Evolutionary conservation across 148 eudicot genomes (phyloP), one percentile per base, ranked within the genome.

Genomic region (Fallopia convolvulus): DNA sequence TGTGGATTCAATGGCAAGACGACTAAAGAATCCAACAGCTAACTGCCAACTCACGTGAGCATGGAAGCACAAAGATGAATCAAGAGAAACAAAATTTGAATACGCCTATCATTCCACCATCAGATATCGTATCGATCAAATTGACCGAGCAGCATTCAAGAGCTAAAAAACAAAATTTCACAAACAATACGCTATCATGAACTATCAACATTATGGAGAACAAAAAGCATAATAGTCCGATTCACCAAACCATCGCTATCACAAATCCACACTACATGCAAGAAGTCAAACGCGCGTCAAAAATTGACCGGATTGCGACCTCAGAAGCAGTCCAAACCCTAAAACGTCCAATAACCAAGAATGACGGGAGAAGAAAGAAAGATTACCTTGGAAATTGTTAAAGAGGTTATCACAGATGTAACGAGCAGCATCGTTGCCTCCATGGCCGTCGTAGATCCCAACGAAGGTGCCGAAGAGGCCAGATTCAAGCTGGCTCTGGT

Each of bases 371-470:
- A 32, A 79, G 55, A 65, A 44, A 44, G 47, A 44, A 76, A 79
- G n/a, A 39, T 6, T 68, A 89, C 91, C 91, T 87, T 74, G 82
- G 74, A 90, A 86, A 71, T 86, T 78, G 15, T 79, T 83, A 72
- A 86, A 91, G 70, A 91, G 80, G 41, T 86, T 81, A 87, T 89
- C 90, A 36, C 87, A 84, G 0, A 91, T 86, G 72, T 79, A 91
- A 36, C 92, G 83, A 55, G 95, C 89, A 3, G 90, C 86, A 21
- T 91, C 88, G 7, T 88, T 90, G 2, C 95, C 95, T 33, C 90
- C 92, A 61, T 91, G 95, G 10, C 95, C 95, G 48, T 91, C 95
- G 74, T 91, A 89, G 75, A 91, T 87, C 9, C 95, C 95, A 26
- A 91, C 88, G 40, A 91, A 91, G 0, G 92, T 86, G 20, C 95